Percentiles rank a stretch among this genome's conserved stretches.
Evolutionary conservation across 2,329 filamentous ascomycete species (phyloP).

Genomic region (Aspergillus sp.): DNA sequence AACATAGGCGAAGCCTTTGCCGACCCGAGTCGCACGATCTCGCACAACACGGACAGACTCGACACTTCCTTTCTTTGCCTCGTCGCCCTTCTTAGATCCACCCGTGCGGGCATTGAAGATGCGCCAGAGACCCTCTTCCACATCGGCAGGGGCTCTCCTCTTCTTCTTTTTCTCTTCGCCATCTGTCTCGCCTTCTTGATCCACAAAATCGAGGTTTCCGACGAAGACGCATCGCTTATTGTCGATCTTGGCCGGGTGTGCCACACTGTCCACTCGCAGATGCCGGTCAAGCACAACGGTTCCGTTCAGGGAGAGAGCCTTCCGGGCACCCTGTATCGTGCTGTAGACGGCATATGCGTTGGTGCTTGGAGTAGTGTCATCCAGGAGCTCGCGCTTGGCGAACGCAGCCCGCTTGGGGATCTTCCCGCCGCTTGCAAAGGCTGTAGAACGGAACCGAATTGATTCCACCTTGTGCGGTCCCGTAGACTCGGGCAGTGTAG

Average conservation of each 20-base stretch:
- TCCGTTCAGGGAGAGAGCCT: slow-evolving; percentile 79
- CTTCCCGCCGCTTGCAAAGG: slow-evolving; percentile 67
- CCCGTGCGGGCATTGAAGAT: slow-evolving; percentile 39
- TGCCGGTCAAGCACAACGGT: slow-evolving; percentile 81
- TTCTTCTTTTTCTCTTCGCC: slow-evolving; percentile 64
- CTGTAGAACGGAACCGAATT: slow-evolving; percentile 88
- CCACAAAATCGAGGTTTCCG: slow-evolving; percentile 93
- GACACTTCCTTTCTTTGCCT: slow-evolving; percentile 67
- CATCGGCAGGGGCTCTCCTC: slow-evolving; percentile 74
- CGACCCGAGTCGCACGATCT: slow-evolving; percentile 84
- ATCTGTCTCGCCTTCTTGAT: slow-evolving; percentile 74
- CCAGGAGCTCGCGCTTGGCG: slow-evolving; percentile 87
- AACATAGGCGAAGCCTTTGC: slow-evolving; percentile 96
- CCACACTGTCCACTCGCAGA: slow-evolving; percentile 84
- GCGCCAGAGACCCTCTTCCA: slow-evolving; percentile 74
- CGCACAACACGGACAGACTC: slow-evolving; percentile 92
- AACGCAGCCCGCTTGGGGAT: slow-evolving; percentile 94
- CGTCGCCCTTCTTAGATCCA: slow-evolving; percentile 24
- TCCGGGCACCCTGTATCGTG: slow-evolving; percentile 69
- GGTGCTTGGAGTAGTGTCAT: slow-evolving; percentile 84
- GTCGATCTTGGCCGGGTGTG: slow-evolving; percentile 79
- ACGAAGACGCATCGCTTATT: slow-evolving; percentile 92
- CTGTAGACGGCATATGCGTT: slow-evolving; percentile 94
- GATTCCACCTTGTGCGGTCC: slow-evolving; percentile 77
- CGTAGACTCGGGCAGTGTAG: slow-evolving; percentile 47